Evolutionary conservation across 371 early-diverging fungal species (phyloP).

Genomic region (Apophysomyces variabilis): DNA sequence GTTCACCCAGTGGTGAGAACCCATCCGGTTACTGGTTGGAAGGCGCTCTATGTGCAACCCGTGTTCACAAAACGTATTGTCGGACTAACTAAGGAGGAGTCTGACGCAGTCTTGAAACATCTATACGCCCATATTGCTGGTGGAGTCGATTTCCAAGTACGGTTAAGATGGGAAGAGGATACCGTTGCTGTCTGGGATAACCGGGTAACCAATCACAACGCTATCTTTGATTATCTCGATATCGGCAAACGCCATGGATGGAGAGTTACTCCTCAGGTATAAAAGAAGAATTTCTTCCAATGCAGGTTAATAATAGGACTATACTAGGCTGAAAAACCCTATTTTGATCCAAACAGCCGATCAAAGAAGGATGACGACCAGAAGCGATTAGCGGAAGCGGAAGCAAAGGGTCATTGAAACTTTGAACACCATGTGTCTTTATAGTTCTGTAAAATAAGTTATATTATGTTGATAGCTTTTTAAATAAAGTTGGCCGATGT

Average conservation of each 20-base stretch:
- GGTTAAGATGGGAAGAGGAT: slow-evolving; percentile 63
- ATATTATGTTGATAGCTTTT: too few relatives aligned
- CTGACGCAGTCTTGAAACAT: slow-evolving; percentile 58
- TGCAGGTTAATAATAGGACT: background rate
- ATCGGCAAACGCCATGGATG: slow-evolving; percentile 43
- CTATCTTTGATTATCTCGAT: slow-evolving; percentile 54
- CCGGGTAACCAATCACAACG: slow-evolving; percentile 55
- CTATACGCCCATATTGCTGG: slow-evolving; percentile 55
- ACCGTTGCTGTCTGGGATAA: slow-evolving; percentile 70
- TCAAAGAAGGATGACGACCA: slow-evolving; percentile 13
- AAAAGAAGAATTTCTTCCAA: background rate
- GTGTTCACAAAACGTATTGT: slow-evolving; percentile 66
- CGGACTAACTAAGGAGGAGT: slow-evolving; percentile 57
- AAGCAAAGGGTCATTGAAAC: too few relatives aligned
- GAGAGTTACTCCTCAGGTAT: slow-evolving; percentile 53
- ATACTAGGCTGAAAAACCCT: slow-evolving; percentile 54
- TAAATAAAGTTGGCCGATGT: too few relatives aligned
- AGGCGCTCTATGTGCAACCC: slow-evolving; percentile 63
- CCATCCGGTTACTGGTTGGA: slow-evolving; percentile 75
- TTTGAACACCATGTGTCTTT: too few relatives aligned
- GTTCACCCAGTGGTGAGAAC: slow-evolving; percentile 69
- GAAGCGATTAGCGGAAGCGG: background rate
- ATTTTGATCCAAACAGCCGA: slow-evolving; percentile 54
- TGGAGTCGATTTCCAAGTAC: slow-evolving; percentile 64
- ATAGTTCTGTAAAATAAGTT: too few relatives aligned